Evolutionary conservation across 228 moss, liverwort and hornwort genomes (phyloP), one percentile per base, ranked within the genome.

Genomic region (Sphagnum fallax): DNA sequence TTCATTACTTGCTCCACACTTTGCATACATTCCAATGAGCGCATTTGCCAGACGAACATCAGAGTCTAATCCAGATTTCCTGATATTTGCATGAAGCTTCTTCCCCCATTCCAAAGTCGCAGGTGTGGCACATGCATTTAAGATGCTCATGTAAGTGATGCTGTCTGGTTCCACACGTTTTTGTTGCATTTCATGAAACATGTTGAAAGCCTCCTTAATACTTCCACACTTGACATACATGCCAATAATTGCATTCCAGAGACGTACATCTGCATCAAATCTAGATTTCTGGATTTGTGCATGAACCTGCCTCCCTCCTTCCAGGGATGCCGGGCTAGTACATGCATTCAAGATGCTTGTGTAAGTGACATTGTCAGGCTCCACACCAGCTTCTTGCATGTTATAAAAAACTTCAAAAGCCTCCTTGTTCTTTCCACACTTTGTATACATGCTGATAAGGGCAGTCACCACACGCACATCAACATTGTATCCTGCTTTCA

Each of bases 101-200:
- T 32, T 32, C 32, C 32, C 32, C 32, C 32, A 32, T 32, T 32
- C 32, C 32, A 32, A 32, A 32, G 32, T 32, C 32, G 32, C 32
- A 32, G 32, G 32, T 32, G 32, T 70, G 11, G 69, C 65, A 65
- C 67, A 59, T 51, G 67, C 62, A 48, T 71, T 76, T n/a, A 76
- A 63, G 58, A 76, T 62, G 63, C 57, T 72, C 15, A 68, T 64
- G 50, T 63, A 76, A 32, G 32, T 32, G 32, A 32, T 32, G 32
- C 32, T 32, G 32, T 32, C 32, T 32, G 32, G 32, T 32, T 32
- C 32, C 32, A 32, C 32, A 32, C 2, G 32, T 32, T 32, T 32
- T 32, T 32, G 32, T 32, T 32, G 67, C 67, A 67, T 67, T 53
- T 53, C 52, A 52, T 4, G 47, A 7, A 67, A 67, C 10, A 67